These are phyloP conservation scores for Phaeoacremonium minimum DNA, from an alignment of 2,329 filamentous ascomycete genomes.

Conservation along the genomic window DNA sequence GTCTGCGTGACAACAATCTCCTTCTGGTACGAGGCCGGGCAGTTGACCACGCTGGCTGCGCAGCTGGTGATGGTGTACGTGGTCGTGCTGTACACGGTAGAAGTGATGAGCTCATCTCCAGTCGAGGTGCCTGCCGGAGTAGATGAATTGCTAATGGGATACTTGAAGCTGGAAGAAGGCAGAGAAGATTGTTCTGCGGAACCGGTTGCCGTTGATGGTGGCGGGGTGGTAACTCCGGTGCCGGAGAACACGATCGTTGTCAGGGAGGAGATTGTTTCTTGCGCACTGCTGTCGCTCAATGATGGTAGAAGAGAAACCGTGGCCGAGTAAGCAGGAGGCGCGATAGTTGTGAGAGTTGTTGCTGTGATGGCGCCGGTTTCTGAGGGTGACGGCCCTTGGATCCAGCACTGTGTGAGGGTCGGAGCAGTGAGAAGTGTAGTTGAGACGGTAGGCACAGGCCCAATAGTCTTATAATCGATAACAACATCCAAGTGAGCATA, in stretches of 20 bases:
- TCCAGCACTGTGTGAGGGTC: conserved; percentile 28
- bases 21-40: conserved; percentile 15
- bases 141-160: neutral
- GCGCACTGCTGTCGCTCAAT: neutral
- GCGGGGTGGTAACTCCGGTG: neutral
- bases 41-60: conserved; percentile 17
- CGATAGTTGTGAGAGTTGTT: neutral
- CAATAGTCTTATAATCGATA: conserved; percentile 29
- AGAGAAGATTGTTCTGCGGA: too few species aligned
- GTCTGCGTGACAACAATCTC: conserved; percentile 7
- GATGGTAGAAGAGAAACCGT: neutral
- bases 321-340: neutral
- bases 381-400: conserved; percentile 4
- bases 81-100: conserved; percentile 9
- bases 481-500: conserved; percentile 27
- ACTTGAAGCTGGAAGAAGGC: neutral
- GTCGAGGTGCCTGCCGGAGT: neutral
- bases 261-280: neutral
- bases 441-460: conserved; percentile 33
- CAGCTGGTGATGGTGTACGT: conserved; percentile 16
- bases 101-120: conserved; percentile 7
- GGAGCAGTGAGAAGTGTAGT: conserved; percentile 31
- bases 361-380: too few species aligned
- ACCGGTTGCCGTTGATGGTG: neutral
- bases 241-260: neutral